Evolutionary conservation across 768 basidiomycete genomes (phyloP), one percentile per base, ranked within the genome.

Genomic region (Agaricus bisporus): DNA sequence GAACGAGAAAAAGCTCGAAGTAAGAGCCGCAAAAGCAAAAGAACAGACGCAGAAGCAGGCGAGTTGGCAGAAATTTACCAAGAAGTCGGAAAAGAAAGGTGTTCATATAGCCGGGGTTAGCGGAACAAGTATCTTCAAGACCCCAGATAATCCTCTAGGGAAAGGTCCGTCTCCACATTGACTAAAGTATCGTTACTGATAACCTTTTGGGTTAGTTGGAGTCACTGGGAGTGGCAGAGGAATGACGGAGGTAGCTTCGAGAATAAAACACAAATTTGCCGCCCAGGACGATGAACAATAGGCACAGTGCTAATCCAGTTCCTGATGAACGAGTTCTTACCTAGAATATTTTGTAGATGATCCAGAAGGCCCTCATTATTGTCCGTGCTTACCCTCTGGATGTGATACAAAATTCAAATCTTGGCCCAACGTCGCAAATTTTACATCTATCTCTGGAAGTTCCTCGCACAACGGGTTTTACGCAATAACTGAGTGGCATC

Each of bases 21-120:
- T 73, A 15, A 83, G 79, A 62, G 91, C 90, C 35, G 79, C 82
- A 8, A 95, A 95, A 70, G 88, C 91, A 9, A 91, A 92, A 68
- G 92, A 95, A 64, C 92, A 95, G 71, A 76, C 71, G 29, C 75
- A 74, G 58, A 91, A 92, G 70, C 91, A 94, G 71, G 81, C 81
- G 55, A 84, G 83, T 42, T 95, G 92, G 92, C 91, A 94, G 72
- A 91, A 91, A 72, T 95, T 95, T 73, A 85, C 92, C 18, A 95
- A 94, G 75, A 95, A 95, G 73, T 82, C 85, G 26, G 89, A 92
- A 68, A 92, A 87, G 78, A 95, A 95, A 69, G 92, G 92, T 8
- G 82, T 92, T 29, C 84, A 88, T 66, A 94, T 95, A 54, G 92
- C 92, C 26, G 92, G 92, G 22, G 79, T 91, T 32, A 71, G 86